phyloP scores from a whole-genome alignment of 805 yeast species.

The Metschnikowia kofuensis region DNA sequence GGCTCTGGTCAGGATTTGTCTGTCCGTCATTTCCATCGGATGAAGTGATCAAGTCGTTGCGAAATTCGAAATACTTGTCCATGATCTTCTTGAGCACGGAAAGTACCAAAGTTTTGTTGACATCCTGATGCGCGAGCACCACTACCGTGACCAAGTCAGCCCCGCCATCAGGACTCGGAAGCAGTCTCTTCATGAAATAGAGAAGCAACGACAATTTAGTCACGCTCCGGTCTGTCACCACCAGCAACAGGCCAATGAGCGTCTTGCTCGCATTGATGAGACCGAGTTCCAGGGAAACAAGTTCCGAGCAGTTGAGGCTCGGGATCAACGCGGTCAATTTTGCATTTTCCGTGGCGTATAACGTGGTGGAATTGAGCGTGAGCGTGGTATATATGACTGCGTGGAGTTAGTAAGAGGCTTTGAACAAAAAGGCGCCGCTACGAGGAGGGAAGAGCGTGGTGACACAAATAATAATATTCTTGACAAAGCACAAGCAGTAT shows the following conservation, averaged over 20 bases:
- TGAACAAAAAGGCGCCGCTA: too few species aligned
- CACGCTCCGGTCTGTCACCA: slow-evolving; percentile 23
- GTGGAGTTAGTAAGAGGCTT: not conserved
- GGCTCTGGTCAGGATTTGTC: too few species aligned
- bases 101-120: slow-evolving; percentile 45
- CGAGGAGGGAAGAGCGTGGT: slow-evolving; percentile 8
- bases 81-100: slow-evolving; percentile 48
- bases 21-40: not conserved
- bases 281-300: slow-evolving; percentile 53
- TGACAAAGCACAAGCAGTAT: too few species aligned
- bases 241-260: slow-evolving; percentile 37
- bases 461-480: not conserved
- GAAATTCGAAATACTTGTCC: slow-evolving; percentile 46
- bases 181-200: slow-evolving; percentile 48
- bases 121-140: slow-evolving; percentile 42
- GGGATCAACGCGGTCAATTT: slow-evolving; percentile 39
- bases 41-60: slow-evolving; percentile 23
- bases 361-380: slow-evolving; percentile 55
- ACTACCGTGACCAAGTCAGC: slow-evolving; percentile 53
- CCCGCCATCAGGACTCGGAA: slow-evolving; percentile 40
- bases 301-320: slow-evolving; percentile 51
- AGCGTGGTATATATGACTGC: slow-evolving; percentile 48
- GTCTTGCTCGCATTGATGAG: slow-evolving; percentile 48
- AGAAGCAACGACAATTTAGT: slow-evolving; percentile 32
- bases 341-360: slow-evolving; percentile 55